Conservation (phyloP, 2,329 filamentous ascomycete genomes). For the Amauroascus verrucosus region DNA sequence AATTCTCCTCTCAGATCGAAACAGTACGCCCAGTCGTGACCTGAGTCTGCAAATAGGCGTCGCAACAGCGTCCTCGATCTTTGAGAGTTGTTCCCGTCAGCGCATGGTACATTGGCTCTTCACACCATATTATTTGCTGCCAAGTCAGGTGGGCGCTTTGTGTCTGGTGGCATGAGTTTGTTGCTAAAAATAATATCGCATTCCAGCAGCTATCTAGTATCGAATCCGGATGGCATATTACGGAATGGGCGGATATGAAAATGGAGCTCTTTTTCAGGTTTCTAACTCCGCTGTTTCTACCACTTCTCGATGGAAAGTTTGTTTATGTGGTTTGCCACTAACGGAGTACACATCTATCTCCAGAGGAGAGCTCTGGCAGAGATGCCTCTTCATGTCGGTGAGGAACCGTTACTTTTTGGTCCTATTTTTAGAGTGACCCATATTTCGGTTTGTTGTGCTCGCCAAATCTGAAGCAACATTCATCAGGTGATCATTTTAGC, state of each 20-base stretch:
- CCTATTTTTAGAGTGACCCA: not conserved
- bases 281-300: too few species aligned
- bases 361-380: not conserved
- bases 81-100: not conserved
- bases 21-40: too few species aligned
- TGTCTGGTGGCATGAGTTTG: not conserved
- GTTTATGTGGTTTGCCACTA: too few species aligned
- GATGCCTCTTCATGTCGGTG: not conserved
- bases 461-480: not conserved
- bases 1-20: too few species aligned
- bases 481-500: not conserved
- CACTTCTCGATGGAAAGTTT: too few species aligned
- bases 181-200: not conserved
- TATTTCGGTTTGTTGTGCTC: not conserved
- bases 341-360: too few species aligned
- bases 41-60: not conserved
- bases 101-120: not conserved
- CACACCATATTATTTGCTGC: not conserved
- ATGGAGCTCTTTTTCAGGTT: too few species aligned
- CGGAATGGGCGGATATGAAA: too few species aligned
- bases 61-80: not conserved
- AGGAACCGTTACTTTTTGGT: not conserved
- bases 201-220: not conserved
- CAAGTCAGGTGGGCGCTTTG: not conserved
- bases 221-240: not conserved